Percentiles rank a stretch among this genome's conserved stretches.
phyloP scores from a whole-genome alignment of 2,329 filamentous ascomycete genomes.

The Aotearoamyces nothofagi region DNA sequence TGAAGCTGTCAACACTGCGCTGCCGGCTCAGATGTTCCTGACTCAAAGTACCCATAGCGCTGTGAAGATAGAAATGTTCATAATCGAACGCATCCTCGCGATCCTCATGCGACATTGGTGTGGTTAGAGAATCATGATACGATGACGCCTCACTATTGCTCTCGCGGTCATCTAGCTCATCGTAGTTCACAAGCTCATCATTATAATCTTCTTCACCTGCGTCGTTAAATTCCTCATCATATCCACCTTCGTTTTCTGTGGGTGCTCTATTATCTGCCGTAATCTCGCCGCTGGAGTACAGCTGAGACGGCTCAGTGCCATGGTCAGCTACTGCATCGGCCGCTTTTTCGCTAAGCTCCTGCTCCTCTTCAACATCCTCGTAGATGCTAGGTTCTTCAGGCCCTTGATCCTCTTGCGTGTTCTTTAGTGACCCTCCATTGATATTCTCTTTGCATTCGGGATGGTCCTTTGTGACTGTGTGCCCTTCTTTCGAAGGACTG shows the following conservation, averaged over 20 bases:
- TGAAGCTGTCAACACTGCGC: slow-evolving; percentile 35
- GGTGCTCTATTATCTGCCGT: too few species aligned
- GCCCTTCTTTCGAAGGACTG: slow-evolving; percentile 11
- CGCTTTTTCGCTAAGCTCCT: too few species aligned
- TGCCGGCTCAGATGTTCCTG: slow-evolving; percentile 30
- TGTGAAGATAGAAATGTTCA: slow-evolving; percentile 88
- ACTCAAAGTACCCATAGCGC: slow-evolving; percentile 68
- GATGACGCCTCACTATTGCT: slow-evolving; percentile 51
- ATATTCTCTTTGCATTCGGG: too few species aligned
- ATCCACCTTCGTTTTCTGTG: background rate
- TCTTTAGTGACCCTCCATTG: too few species aligned
- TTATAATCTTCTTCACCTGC: slow-evolving; percentile 17
- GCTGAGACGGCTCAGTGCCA: too few species aligned
- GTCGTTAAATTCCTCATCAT: slow-evolving; percentile 5
- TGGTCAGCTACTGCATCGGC: slow-evolving; percentile 14
- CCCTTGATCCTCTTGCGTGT: slow-evolving; percentile 8
- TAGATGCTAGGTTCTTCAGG: slow-evolving; percentile 16
- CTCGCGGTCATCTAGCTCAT: slow-evolving; percentile 21
- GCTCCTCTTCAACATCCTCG: slow-evolving; percentile 12
- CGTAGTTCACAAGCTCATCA: slow-evolving; percentile 23
- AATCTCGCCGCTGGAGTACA: slow-evolving; percentile 9
- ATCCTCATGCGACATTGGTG: slow-evolving; percentile 70
- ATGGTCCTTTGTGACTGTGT: too few species aligned
- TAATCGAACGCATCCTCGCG: slow-evolving; percentile 94
- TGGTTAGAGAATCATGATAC: slow-evolving; percentile 44